Evolutionary conservation across 495 filamentous ascomycete species (phyloP), one percentile per base, ranked within the genome.

Genomic region (Cercophora sp.): DNA sequence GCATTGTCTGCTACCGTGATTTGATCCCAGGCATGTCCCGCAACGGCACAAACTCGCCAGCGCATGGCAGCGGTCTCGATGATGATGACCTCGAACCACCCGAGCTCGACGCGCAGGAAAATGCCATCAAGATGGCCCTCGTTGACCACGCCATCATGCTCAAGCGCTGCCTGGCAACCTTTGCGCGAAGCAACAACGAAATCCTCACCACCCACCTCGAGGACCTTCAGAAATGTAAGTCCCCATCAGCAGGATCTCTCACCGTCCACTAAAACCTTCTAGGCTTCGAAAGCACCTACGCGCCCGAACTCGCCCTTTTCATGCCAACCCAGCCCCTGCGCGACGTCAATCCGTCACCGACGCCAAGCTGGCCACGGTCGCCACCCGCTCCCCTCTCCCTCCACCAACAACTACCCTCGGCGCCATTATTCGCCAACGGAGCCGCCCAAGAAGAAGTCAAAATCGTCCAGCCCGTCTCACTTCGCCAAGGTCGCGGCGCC

Each of bases 111-210:
- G 79, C 83, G 1, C 77, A 96, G 68, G 82, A 92, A 57, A 89
- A 85, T 56, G 90, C 94, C 16, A 82, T 98, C 46, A 85, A 84
- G 55, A 85, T 88, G 52, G 89, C 89, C 16, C 76, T 98, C 34
- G 78, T 94, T 43, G 93, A 98, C 62, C 91, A 98, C 62, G 89
- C 89, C 4, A 77, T 91, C 35, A 81, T 85, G 56, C 83, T 97
- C 63, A 91, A 91, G 71, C 83, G 89, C 51, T 90, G 88, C 57
- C 65, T 98, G 45, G 75, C 79, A 8, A 78, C 85, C 48, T 89
- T 87, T 63, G 26, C 81, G 72, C 61, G 79, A 76, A 78, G 82
- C 79, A 55, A 74, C 78, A 60, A 76, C 62, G 60, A 76, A 63
- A 51, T 65, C 57, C 71, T 74, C 57, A 60, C 59, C 18, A 56